A percentile compares a stretch with the other conserved stretches of the same genome.
Conservation (phyloP, 306 rosid species). For the Quercus berberidifolia region DNA sequence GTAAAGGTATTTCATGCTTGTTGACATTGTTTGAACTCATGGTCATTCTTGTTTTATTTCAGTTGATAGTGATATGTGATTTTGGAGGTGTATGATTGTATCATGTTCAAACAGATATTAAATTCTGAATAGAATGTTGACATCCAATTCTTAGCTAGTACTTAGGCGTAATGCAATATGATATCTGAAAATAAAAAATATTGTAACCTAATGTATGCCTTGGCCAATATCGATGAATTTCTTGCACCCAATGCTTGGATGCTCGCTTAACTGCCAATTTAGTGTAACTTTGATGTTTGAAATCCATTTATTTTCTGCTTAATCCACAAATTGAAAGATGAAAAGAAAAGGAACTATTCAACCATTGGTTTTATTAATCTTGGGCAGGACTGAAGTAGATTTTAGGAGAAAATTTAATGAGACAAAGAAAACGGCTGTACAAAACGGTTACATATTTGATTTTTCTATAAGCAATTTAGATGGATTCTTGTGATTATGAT, state of each 20-base stretch:
- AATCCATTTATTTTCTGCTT: background rate
- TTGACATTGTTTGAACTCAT: slow-evolving; percentile 11
- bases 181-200: background rate
- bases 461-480: background rate
- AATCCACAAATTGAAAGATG: background rate
- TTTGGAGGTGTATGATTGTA: background rate
- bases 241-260: background rate
- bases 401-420: background rate
- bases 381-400: background rate
- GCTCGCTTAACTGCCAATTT: background rate
- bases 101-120: background rate
- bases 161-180: background rate
- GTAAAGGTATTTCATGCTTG: slow-evolving; percentile 61
- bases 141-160: background rate
- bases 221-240: too few species aligned
- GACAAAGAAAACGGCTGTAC: background rate
- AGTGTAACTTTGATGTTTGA: background rate
- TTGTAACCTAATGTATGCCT: too few species aligned
- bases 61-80: background rate
- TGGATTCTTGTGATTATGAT: background rate
- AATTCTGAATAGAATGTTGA: background rate
- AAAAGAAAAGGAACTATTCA: background rate
- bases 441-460: background rate
- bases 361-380: background rate
- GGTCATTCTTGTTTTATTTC: background rate